Evolutionary conservation across 371 early-diverging fungal genomes (phyloP).

Genomic region (Lichtheimia ornata): DNA sequence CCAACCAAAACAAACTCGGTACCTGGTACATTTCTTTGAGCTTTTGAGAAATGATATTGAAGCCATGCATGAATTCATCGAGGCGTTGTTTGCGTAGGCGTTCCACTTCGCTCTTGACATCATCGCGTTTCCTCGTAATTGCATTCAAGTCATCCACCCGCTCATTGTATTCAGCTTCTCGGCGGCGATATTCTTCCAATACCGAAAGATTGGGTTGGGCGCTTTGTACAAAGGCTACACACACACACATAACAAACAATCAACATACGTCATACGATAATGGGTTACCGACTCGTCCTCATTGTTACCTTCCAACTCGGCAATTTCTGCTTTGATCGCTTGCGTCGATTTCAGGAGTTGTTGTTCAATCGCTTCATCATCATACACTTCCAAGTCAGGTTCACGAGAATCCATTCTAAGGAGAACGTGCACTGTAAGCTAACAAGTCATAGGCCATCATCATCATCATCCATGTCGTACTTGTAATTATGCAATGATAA

Average conservation of each 20-base stretch:
- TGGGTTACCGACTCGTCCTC: not conserved
- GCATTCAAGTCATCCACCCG: constrained; percentile 79
- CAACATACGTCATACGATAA: not conserved
- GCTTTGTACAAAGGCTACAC: constrained; percentile 61
- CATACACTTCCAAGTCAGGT: constrained; percentile 32
- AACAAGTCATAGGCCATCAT: not conserved
- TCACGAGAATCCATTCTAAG: constrained; percentile 33
- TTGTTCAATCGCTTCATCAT: constrained; percentile 54
- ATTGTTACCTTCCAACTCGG: constrained; percentile 45
- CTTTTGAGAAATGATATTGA: constrained; percentile 90
- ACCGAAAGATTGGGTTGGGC: constrained; percentile 89
- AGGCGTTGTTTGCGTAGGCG: constrained; percentile 79
- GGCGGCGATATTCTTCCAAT: constrained; percentile 83
- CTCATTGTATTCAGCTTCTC: constrained; percentile 72
- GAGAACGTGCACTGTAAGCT: no score
- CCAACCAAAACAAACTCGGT: not conserved
- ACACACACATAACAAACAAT: no score
- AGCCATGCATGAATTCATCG: constrained; percentile 97
- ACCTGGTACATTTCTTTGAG: constrained; percentile 99
- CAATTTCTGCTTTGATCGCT: constrained; percentile 42
- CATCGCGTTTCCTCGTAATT: constrained; percentile 74
- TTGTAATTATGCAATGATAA: constrained; percentile 66
- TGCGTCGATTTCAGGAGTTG: constrained; percentile 31
- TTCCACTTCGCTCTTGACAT: constrained; percentile 74
- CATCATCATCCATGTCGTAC: constrained; percentile 31